A percentile compares a stretch with the other conserved stretches of the same genome.
Conservation (phyloP, 345 rosid species). For the Brassica cretica region DNA sequence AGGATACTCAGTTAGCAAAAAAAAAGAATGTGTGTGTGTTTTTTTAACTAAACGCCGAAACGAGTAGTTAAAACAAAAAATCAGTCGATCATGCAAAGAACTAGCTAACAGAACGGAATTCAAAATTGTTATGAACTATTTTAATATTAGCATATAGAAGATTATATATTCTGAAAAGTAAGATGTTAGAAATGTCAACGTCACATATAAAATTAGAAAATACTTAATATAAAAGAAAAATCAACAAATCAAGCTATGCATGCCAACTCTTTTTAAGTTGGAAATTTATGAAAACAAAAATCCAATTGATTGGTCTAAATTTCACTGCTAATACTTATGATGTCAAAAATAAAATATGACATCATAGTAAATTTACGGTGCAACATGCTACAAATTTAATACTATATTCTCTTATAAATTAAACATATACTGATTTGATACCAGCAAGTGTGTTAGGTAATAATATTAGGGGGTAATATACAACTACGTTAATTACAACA, state of each 20-base stretch:
- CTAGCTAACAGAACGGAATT: neutral
- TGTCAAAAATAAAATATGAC: neutral
- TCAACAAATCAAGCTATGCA: neutral
- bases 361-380: neutral
- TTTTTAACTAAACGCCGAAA: neutral
- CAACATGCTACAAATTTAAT: neutral
- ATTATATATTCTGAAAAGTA: neutral
- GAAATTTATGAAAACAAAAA: neutral
- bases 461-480: neutral
- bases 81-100: neutral
- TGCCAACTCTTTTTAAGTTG: neutral
- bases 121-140: neutral
- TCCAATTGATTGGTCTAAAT: neutral
- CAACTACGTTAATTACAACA: conserved; percentile 8
- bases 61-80: neutral
- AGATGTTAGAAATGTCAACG: neutral
- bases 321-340: neutral
- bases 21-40: too few relatives aligned
- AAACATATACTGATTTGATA: neutral
- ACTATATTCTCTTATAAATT: neutral
- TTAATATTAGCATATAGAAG: neutral
- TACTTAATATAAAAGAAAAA: neutral
- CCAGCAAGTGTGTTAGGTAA: conserved; percentile 1
- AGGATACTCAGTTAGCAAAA: too few relatives aligned
- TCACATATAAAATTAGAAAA: neutral